These are phyloP conservation scores for Carallia brachiata DNA, from an alignment of 345 rosid genomes.

Conservation along the genomic window DNA sequence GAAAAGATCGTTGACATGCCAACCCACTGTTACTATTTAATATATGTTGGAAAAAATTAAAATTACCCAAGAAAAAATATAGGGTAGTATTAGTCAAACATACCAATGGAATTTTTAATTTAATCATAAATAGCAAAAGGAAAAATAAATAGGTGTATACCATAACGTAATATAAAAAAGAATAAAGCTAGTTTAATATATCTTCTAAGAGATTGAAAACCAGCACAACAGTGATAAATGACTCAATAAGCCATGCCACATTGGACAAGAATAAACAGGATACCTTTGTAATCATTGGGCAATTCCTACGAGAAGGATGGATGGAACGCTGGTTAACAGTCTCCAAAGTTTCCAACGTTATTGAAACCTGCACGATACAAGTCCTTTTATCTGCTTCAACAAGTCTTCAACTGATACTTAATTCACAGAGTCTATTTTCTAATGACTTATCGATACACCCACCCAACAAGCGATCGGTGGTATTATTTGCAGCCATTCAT, in stretches of 20 bases:
- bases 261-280: neutral
- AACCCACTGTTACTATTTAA: too few species aligned
- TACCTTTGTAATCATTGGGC: slow-evolving; percentile 86
- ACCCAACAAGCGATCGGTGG: neutral
- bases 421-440: neutral
- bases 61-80: too few species aligned
- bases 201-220: too few species aligned
- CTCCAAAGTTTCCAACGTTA: slow-evolving; percentile 86
- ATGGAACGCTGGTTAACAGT: slow-evolving; percentile 58
- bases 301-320: slow-evolving; percentile 86
- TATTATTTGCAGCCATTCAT: neutral
- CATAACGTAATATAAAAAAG: too few species aligned
- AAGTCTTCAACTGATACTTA: neutral
- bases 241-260: neutral
- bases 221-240: too few species aligned
- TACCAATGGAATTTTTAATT: too few species aligned
- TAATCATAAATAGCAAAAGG: too few species aligned
- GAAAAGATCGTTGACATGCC: too few species aligned
- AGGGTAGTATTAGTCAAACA: too few species aligned
- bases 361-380: slow-evolving; percentile 52
- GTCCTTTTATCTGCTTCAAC: slow-evolving; percentile 19
- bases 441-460: neutral
- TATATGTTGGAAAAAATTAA: too few species aligned
- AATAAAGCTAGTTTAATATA: too few species aligned
- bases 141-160: too few species aligned